These are phyloP conservation scores for Morella rubra DNA, from an alignment of 306 rosid species.

Conservation along the genomic window DNA sequence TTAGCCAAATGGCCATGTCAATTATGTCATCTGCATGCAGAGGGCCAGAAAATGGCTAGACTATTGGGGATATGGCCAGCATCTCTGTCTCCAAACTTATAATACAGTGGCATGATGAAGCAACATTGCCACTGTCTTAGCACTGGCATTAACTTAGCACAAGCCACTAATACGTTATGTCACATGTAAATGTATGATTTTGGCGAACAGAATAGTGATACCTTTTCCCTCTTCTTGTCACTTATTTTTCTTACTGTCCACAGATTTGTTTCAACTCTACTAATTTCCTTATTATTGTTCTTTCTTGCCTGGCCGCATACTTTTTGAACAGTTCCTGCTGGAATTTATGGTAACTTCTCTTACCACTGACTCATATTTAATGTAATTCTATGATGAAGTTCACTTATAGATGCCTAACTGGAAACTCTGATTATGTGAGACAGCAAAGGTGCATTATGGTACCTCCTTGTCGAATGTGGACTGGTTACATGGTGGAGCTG, in stretches of 20 bases:
- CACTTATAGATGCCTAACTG: conserved; percentile 4
- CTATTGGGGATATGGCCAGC: not conserved
- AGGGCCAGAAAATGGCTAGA: not conserved
- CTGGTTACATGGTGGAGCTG: conserved; percentile 96
- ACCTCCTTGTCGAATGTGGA: conserved; percentile 85
- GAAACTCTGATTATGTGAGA: conserved; percentile 23
- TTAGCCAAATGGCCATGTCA: not conserved
- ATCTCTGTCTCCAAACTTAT: not conserved
- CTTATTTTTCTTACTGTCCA: conserved; percentile 1
- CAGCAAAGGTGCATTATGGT: conserved; percentile 88
- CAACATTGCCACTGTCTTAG: not conserved
- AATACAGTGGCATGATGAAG: not conserved
- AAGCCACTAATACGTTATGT: not conserved
- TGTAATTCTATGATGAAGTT: not conserved
- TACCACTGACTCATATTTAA: not conserved
- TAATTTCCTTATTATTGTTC: conserved; percentile 33
- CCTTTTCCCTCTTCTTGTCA: not conserved
- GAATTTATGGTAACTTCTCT: conserved; percentile 72
- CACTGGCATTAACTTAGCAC: not conserved
- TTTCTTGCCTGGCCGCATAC: conserved; percentile 10
- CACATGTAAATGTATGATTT: not conserved
- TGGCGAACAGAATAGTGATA: not conserved
- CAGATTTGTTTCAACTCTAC: conserved; percentile 15
- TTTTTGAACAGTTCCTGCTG: conserved; percentile 76
- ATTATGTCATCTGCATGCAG: not conserved